phyloP scores from a whole-genome alignment of 2,329 filamentous ascomycete genomes.

The Pyricularia sp. region DNA sequence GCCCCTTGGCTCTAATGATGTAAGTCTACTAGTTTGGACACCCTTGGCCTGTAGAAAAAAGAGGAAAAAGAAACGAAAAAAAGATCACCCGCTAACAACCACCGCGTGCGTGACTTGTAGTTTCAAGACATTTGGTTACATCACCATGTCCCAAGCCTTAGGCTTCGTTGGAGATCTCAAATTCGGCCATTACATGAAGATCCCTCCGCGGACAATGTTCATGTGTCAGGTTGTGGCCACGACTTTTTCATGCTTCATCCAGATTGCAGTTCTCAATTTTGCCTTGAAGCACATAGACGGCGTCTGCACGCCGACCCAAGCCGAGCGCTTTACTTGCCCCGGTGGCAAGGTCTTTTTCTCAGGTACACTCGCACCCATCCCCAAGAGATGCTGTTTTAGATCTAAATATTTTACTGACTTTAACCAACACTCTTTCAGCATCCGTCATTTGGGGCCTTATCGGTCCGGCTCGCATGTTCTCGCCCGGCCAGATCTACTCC shows the following conservation, averaged over 20 bases:
- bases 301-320: conserved; percentile 50
- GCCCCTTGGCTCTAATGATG: conserved; percentile 66
- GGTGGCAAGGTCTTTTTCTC: conserved; percentile 57
- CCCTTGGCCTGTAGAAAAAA: background rate
- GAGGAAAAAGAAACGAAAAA: too few relatives aligned
- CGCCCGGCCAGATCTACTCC: conserved; percentile 51
- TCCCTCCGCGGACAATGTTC: conserved; percentile 59
- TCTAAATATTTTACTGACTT: background rate
- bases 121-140: conserved; percentile 55
- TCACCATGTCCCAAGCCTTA: conserved; percentile 56
- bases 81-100: background rate
- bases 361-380: conserved; percentile 23
- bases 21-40: conserved; percentile 23
- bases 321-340: conserved; percentile 53
- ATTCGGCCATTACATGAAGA: conserved; percentile 66
- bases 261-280: conserved; percentile 55
- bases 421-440: conserved; percentile 23
- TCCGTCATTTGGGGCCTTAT: conserved; percentile 62
- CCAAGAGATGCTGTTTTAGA: background rate
- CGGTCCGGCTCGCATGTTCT: conserved; percentile 55
- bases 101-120: conserved; percentile 19
- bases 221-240: conserved; percentile 56
- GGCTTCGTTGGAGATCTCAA: conserved; percentile 59
- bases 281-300: conserved; percentile 51
- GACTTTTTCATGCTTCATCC: conserved; percentile 56